A percentile compares a stretch with the other conserved stretches of the same genome.
Evolutionary conservation across 208 protist species (phyloP).

Genomic region (Trypanosoma vivax): DNA sequence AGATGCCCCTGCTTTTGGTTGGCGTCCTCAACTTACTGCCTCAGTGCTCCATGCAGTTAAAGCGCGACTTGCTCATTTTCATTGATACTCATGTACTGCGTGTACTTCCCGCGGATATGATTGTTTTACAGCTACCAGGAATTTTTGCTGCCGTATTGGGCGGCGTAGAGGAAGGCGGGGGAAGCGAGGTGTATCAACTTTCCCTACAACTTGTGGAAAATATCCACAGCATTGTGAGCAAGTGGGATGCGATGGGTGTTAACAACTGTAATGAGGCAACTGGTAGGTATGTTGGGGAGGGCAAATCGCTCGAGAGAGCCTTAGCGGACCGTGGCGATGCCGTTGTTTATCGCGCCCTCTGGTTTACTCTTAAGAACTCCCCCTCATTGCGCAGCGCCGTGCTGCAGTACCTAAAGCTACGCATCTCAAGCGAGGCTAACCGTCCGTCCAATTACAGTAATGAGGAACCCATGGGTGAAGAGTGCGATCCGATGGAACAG

Average conservation of each 20-base stretch:
- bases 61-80: slow-evolving; percentile 27
- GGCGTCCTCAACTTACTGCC: slow-evolving; percentile 36
- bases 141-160: slow-evolving; percentile 33
- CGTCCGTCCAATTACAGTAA: not conserved
- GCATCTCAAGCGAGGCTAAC: not conserved
- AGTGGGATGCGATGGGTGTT: not conserved
- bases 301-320: no score
- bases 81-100: slow-evolving; percentile 24
- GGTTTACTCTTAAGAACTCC: slow-evolving; percentile 20
- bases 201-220: slow-evolving; percentile 28
- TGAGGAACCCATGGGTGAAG: not conserved
- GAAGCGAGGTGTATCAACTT: slow-evolving; percentile 38
- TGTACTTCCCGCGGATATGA: slow-evolving; percentile 16
- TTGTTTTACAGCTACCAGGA: slow-evolving; percentile 28
- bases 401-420: slow-evolving; percentile 26
- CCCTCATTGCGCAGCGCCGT: slow-evolving; percentile 15
- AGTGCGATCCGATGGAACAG: not conserved
- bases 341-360: slow-evolving; percentile 14
- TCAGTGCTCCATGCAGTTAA: slow-evolving; percentile 27
- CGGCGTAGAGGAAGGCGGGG: slow-evolving; percentile 55
- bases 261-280: not conserved
- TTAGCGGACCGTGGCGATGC: not conserved
- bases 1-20: slow-evolving; percentile 20
- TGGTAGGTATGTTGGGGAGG: not conserved
- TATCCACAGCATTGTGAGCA: slow-evolving; percentile 9